Percentiles rank a stretch among this genome's conserved stretches.
Conservation (phyloP, 73 alveolate species). For the Paramecium caudatum region DNA sequence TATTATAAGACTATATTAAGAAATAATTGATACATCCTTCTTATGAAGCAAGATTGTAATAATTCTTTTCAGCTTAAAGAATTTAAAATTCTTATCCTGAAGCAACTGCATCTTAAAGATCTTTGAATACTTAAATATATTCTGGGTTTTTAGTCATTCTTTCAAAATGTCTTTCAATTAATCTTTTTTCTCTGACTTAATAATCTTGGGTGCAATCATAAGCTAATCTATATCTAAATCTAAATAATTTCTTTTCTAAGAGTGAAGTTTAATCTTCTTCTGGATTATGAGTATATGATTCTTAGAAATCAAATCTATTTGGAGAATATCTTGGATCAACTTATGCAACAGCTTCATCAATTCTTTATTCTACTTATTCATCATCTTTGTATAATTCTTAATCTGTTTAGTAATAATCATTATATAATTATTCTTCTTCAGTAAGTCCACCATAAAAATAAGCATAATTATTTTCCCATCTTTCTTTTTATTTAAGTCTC, state of each 20-base stretch:
- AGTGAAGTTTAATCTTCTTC: slow-evolving; percentile 82
- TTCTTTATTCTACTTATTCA: slow-evolving; percentile 76
- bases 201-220: slow-evolving; percentile 81
- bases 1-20: slow-evolving; percentile 81
- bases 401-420: slow-evolving; percentile 91
- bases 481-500: slow-evolving; percentile 86
- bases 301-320: slow-evolving; percentile 84
- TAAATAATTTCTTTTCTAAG: slow-evolving; percentile 87
- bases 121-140: slow-evolving; percentile 44
- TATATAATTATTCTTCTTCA: slow-evolving; percentile 89
- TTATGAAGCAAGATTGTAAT: slow-evolving; percentile 69
- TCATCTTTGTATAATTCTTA: slow-evolving; percentile 85
- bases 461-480: slow-evolving; percentile 87
- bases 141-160: slow-evolving; percentile 83
- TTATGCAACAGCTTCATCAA: slow-evolving; percentile 82
- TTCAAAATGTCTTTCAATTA: slow-evolving; percentile 83
- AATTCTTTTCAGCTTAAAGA: slow-evolving; percentile 76
- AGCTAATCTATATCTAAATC: slow-evolving; percentile 87
- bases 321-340: slow-evolving; percentile 79
- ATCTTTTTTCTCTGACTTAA: slow-evolving; percentile 83
- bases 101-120: slow-evolving; percentile 16
- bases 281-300: slow-evolving; percentile 78
- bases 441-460: slow-evolving; percentile 86
- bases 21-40: slow-evolving; percentile 32
- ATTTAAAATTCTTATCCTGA: slow-evolving; percentile 43